A percentile compares a stretch with the other conserved stretches of the same genome.
Conservation (phyloP, 1,139 yeast genomes). For the Saccharomyces hybrid region DNA sequence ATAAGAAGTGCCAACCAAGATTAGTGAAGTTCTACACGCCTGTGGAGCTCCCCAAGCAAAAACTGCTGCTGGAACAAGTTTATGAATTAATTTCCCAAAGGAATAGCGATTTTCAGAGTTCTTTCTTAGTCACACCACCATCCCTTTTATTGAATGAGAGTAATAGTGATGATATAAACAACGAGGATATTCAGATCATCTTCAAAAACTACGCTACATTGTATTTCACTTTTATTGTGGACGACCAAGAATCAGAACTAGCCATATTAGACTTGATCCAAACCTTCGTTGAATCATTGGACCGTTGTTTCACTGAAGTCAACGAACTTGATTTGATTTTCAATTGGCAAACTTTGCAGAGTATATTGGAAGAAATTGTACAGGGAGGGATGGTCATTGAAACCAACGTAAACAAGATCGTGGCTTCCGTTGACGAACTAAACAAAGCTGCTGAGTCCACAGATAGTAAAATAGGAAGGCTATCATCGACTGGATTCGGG, state of each 20-base stretch:
- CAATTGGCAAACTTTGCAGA: constrained; percentile 94
- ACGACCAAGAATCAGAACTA: constrained; percentile 89
- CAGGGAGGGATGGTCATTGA: constrained; percentile 99
- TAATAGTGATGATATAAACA: constrained; percentile 64
- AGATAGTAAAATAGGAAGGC: constrained; percentile 17
- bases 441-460: constrained; percentile 26
- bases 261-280: constrained; percentile 92
- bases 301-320: constrained; percentile 86
- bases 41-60: constrained; percentile 38
- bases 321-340: constrained; percentile 93
- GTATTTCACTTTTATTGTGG: constrained; percentile 90
- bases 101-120: constrained; percentile 28
- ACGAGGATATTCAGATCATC: constrained; percentile 79
- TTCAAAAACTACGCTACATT: constrained; percentile 93
- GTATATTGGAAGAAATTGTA: constrained; percentile 84
- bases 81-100: constrained; percentile 30
- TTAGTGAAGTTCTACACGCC: constrained; percentile 89
- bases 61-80: constrained; percentile 28
- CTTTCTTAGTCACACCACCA: constrained; percentile 29
- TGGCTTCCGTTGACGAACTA: constrained; percentile 52
- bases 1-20: constrained; percentile 88
- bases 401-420: constrained; percentile 75
- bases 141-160: constrained; percentile 53
- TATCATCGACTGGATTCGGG: constrained; percentile 19
- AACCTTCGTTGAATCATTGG: constrained; percentile 92